A percentile compares a stretch with the other conserved stretches of the same genome.
Conservation (phyloP, 2,329 filamentous ascomycete genomes). For the Aspergillus aculeatus region DNA sequence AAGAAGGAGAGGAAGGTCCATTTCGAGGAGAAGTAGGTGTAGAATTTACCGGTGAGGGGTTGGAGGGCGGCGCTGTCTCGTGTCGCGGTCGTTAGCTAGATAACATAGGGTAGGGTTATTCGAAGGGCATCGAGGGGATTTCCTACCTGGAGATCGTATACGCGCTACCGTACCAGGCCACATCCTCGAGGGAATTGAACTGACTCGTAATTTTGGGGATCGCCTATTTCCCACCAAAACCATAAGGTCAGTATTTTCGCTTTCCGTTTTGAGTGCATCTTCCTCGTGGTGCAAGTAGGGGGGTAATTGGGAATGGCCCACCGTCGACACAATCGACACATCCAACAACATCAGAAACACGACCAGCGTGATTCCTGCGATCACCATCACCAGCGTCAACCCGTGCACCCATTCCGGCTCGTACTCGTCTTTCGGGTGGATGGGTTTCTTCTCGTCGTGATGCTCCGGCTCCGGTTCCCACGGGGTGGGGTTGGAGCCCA, state of each 20-base stretch:
- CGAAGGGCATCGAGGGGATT: too few relatives aligned
- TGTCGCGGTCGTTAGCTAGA: too few relatives aligned
- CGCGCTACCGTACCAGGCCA: conserved; percentile 40
- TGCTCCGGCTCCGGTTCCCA: not conserved
- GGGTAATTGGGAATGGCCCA: conserved; percentile 9
- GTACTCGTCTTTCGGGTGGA: not conserved
- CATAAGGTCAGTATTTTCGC: not conserved
- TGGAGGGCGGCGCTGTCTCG: not conserved
- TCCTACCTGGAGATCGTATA: conserved; percentile 42
- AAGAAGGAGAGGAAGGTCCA: conserved; percentile 29
- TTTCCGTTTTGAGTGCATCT: too few relatives aligned
- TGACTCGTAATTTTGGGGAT: conserved; percentile 52
- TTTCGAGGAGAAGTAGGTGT: conserved; percentile 11
- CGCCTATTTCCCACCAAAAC: conserved; percentile 26
- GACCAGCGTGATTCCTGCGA: conserved; percentile 42
- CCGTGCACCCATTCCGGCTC: conserved; percentile 19
- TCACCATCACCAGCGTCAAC: conserved; percentile 21
- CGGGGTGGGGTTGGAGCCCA: not conserved
- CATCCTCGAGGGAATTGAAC: conserved; percentile 34
- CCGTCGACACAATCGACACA: conserved; percentile 55
- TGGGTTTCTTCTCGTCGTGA: not conserved
- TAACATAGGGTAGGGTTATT: too few relatives aligned
- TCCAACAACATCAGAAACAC: conserved; percentile 54
- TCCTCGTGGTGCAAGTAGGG: not conserved
- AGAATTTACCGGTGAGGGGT: conserved; percentile 11